Evolutionary conservation across 1,284 basidiomycete genomes (phyloP).

Genomic region (Ganoderma lucidum): DNA sequence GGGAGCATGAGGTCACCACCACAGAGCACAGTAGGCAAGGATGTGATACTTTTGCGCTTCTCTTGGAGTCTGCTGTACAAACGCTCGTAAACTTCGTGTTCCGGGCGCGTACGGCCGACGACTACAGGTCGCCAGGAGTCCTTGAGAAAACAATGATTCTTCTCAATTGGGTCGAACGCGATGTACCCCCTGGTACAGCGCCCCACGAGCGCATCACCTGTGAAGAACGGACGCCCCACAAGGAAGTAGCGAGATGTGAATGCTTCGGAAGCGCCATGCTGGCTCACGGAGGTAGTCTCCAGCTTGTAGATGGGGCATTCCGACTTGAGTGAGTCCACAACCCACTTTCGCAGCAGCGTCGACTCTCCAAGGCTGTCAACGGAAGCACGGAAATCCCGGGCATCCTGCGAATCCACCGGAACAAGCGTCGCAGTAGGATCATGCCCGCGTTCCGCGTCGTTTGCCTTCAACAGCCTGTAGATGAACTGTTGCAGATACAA

Average conservation of each 20-base stretch:
- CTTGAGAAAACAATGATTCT: conserved; percentile 12
- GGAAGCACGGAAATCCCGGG: neutral
- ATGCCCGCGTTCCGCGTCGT: conserved; percentile 19
- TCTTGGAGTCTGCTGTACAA: neutral
- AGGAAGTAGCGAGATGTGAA: neutral
- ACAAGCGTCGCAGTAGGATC: conserved; percentile 20
- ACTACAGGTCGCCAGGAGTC: conserved; percentile 21
- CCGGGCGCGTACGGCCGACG: conserved; percentile 8
- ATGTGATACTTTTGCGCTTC: neutral
- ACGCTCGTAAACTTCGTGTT: conserved; percentile 15
- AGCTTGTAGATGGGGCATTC: conserved; percentile 5
- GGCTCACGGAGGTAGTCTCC: neutral
- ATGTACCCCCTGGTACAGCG: conserved; percentile 16
- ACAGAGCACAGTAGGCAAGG: conserved; percentile 15
- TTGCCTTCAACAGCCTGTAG: conserved; percentile 19
- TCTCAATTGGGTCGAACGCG: conserved; percentile 7
- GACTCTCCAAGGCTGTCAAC: neutral
- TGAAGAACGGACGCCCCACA: conserved; percentile 10
- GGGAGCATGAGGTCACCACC: conserved; percentile 12
- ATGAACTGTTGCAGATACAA: conserved; percentile 19
- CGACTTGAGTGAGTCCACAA: neutral
- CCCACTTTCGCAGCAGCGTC: neutral
- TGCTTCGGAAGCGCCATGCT: neutral
- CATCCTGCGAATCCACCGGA: neutral
- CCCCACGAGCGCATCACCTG: conserved; percentile 11